Evolutionary conservation across 1,284 basidiomycete species (phyloP).

Genomic region (Irpex sp.): DNA sequence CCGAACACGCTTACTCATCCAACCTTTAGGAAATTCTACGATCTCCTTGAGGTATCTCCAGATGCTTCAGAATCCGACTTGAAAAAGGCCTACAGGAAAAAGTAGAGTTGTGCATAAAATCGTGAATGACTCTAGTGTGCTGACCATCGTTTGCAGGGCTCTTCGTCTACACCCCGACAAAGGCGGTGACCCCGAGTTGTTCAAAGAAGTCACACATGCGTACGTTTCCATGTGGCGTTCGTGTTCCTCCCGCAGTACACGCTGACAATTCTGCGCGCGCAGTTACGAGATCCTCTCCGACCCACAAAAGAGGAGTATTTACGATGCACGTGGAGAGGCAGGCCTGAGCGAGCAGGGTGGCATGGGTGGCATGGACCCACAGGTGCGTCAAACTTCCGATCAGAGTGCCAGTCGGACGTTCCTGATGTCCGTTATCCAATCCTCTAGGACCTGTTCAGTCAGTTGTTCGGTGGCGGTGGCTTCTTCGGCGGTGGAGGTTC

Average conservation of each 20-base stretch:
- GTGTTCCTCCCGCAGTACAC: not conserved
- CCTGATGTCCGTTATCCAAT: not conserved
- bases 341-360: slow-evolving; percentile 86
- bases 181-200: slow-evolving; percentile 93
- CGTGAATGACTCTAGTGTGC: not conserved
- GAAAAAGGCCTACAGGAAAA: slow-evolving; percentile 95
- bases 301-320: slow-evolving; percentile 78
- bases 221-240: slow-evolving; percentile 38
- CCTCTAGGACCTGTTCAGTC: slow-evolving; percentile 90
- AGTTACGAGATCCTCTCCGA: slow-evolving; percentile 96
- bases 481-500: slow-evolving; percentile 61
- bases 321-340: slow-evolving; percentile 93
- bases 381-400: slow-evolving; percentile 42
- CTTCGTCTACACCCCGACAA: slow-evolving; percentile 93
- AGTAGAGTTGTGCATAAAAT: slow-evolving; percentile 43
- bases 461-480: slow-evolving; percentile 83
- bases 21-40: slow-evolving; percentile 79
- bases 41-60: slow-evolving; percentile 80
- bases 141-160: slow-evolving; percentile 52
- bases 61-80: slow-evolving; percentile 79
- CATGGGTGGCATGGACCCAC: slow-evolving; percentile 95
- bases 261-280: slow-evolving; percentile 7
- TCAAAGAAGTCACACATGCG: slow-evolving; percentile 98
- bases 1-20: slow-evolving; percentile 13
- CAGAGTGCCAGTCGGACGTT: not conserved